Evolutionary conservation across 169 alveolate species (phyloP).

Genomic region (Plasmodium sp.): DNA sequence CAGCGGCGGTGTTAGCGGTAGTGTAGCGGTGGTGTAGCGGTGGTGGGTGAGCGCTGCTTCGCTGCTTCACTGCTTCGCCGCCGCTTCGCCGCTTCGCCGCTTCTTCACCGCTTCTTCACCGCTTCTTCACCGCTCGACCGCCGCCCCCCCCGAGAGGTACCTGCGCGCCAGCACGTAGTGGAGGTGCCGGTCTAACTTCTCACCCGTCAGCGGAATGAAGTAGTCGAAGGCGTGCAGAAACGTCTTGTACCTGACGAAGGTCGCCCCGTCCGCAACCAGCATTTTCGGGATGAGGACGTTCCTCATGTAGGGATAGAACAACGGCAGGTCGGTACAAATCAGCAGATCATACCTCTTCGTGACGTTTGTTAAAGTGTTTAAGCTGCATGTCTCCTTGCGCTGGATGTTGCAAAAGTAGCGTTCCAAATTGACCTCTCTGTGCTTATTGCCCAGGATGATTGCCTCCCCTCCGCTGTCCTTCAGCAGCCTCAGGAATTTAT

Average conservation of each 20-base stretch:
- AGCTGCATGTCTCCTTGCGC: slow-evolving; percentile 44
- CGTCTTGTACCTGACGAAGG: slow-evolving; percentile 77
- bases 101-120: too few species aligned
- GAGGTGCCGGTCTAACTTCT: slow-evolving; percentile 45
- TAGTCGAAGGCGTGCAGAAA: slow-evolving; percentile 82
- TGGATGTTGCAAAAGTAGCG: slow-evolving; percentile 28
- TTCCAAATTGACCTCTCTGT: slow-evolving; percentile 64
- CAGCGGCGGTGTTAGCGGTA: too few species aligned
- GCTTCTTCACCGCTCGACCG: background rate
- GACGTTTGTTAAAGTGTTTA: slow-evolving; percentile 76
- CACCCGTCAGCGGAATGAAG: slow-evolving; percentile 78
- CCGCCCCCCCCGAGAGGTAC: slow-evolving; percentile 9
- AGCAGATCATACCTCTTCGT: slow-evolving; percentile 79
- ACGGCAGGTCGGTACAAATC: slow-evolving; percentile 81
- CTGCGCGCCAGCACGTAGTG: slow-evolving; percentile 62
- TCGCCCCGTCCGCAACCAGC: slow-evolving; percentile 77
- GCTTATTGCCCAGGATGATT: slow-evolving; percentile 79
- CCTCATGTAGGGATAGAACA: slow-evolving; percentile 77
- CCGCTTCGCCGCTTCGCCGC: too few species aligned
- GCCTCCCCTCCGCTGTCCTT: slow-evolving; percentile 80
- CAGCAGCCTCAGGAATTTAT: slow-evolving; percentile 76
- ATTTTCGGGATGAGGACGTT: slow-evolving; percentile 83
- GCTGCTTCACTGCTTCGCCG: too few species aligned
- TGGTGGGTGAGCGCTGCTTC: too few species aligned
- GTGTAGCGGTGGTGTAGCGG: too few species aligned